These are phyloP conservation scores for Tricholoma saponaceum DNA, from an alignment of 768 basidiomycete species.

Conservation along the genomic window DNA sequence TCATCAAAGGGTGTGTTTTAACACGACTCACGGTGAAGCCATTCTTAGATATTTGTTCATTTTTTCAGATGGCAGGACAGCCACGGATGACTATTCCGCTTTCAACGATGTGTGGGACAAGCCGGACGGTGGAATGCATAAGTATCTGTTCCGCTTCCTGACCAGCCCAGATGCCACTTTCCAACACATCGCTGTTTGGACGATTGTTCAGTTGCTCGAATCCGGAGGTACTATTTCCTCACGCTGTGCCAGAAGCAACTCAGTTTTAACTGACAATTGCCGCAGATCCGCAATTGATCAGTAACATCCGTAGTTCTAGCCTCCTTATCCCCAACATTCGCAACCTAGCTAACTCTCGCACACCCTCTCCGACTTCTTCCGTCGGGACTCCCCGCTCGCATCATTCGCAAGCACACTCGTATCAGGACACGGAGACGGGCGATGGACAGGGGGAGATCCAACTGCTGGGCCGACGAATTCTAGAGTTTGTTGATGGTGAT, in stretches of 20 bases:
- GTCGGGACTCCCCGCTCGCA: slow-evolving; percentile 72
- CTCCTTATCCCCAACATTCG: slow-evolving; percentile 85
- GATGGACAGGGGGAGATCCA: slow-evolving; percentile 93
- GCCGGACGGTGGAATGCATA: slow-evolving; percentile 96
- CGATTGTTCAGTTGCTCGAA: slow-evolving; percentile 94
- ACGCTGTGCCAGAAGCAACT: not conserved
- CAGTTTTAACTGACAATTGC: not conserved
- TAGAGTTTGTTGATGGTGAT: slow-evolving; percentile 83
- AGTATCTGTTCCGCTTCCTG: slow-evolving; percentile 91
- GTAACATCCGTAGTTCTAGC: slow-evolving; percentile 83
- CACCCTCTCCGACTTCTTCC: slow-evolving; percentile 68
- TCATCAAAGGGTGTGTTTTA: slow-evolving; percentile 81
- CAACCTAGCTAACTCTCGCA: slow-evolving; percentile 69
- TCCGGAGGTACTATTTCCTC: slow-evolving; percentile 64
- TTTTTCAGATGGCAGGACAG: slow-evolving; percentile 66
- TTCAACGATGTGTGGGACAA: slow-evolving; percentile 99
- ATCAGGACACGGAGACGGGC: slow-evolving; percentile 78
- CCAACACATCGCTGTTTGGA: slow-evolving; percentile 99
- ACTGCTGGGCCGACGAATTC: slow-evolving; percentile 74
- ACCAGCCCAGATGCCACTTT: slow-evolving; percentile 94
- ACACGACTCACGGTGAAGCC: not conserved
- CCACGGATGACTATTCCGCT: slow-evolving; percentile 87
- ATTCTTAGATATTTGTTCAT: not conserved
- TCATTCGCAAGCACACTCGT: slow-evolving; percentile 64
- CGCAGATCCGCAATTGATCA: slow-evolving; percentile 81